phyloP scores from a whole-genome alignment of 192 early-diverging fungal species.

The Oehlia diaphana region DNA sequence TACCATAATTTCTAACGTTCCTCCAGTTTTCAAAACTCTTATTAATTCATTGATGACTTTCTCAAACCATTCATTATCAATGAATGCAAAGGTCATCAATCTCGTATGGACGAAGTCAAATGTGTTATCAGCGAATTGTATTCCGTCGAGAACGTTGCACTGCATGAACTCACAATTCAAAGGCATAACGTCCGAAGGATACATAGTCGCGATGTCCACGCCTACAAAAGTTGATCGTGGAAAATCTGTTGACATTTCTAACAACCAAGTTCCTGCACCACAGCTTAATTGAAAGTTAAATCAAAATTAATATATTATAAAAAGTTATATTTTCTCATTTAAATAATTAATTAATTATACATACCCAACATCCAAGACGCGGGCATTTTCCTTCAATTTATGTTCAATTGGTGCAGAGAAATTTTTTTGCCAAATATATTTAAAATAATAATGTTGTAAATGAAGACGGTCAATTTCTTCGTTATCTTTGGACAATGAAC shows the following conservation, averaged over 20 bases:
- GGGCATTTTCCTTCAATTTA: not conserved
- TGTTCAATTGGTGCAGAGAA: constrained; percentile 5
- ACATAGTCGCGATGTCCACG: not conserved
- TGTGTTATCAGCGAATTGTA: constrained; percentile 40
- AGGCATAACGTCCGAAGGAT: not conserved
- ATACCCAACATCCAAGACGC: constrained; percentile 8
- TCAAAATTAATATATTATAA: too few relatives aligned
- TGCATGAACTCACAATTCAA: not conserved
- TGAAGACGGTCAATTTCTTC: constrained; percentile 9
- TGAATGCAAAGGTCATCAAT: constrained; percentile 29
- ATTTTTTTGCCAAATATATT: constrained; percentile 5
- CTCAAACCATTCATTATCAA: not conserved
- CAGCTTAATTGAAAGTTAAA: not conserved
- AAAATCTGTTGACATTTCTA: constrained; percentile 24
- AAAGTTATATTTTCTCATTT: too few relatives aligned
- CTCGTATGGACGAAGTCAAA: constrained; percentile 44
- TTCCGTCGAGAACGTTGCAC: not conserved
- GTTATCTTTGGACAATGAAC: constrained; percentile 5
- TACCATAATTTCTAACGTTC: not conserved
- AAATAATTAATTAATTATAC: not conserved
- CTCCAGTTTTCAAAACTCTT: not conserved
- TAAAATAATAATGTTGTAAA: not conserved
- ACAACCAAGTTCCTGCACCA: constrained; percentile 13
- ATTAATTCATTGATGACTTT: not conserved
- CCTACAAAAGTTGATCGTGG: constrained; percentile 2